Percentiles rank a stretch among this genome's conserved stretches.
Conservation (phyloP, 495 filamentous ascomycete species). For the Pseudevernia furfuracea region DNA sequence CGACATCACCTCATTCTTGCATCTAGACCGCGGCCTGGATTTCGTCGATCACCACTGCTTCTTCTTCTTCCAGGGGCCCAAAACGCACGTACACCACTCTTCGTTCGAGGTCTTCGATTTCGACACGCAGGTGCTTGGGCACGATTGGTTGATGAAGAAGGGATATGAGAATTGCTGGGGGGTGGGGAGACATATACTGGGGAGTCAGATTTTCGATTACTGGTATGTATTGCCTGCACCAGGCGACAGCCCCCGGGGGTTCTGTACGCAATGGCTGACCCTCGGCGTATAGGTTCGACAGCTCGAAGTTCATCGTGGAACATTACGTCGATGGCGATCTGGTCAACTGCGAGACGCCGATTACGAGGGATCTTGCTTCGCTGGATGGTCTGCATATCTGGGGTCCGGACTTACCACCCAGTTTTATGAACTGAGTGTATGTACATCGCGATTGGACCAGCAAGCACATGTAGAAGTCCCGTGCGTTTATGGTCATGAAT, state of each 20-base stretch:
- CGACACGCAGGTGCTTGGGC: slow-evolving; percentile 65
- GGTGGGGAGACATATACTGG: slow-evolving; percentile 60
- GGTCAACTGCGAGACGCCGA: slow-evolving; percentile 53
- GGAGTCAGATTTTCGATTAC: slow-evolving; percentile 64
- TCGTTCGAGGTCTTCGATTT: slow-evolving; percentile 72
- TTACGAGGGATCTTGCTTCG: slow-evolving; percentile 27
- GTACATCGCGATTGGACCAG: too few relatives aligned
- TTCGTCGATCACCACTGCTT: slow-evolving; percentile 66
- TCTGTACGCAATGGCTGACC: not conserved
- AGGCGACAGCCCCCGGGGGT: too few relatives aligned
- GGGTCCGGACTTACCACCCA: slow-evolving; percentile 32
- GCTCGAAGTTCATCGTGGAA: slow-evolving; percentile 28
- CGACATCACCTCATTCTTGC: slow-evolving; percentile 54
- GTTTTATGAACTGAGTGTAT: not conserved
- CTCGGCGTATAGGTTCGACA: not conserved
- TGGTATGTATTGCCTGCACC: slow-evolving; percentile 35
- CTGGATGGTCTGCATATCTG: slow-evolving; percentile 30
- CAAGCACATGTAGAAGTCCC: not conserved
- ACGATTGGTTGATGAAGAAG: slow-evolving; percentile 59
- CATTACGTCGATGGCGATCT: slow-evolving; percentile 65
- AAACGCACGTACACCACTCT: slow-evolving; percentile 60
- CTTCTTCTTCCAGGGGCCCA: slow-evolving; percentile 53
- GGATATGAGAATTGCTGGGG: slow-evolving; percentile 66
- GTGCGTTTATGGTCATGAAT: not conserved
- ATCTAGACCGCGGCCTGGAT: slow-evolving; percentile 54